Conservation (phyloP, 2,329 filamentous ascomycete genomes). For the Westerdykella ornata region DNA sequence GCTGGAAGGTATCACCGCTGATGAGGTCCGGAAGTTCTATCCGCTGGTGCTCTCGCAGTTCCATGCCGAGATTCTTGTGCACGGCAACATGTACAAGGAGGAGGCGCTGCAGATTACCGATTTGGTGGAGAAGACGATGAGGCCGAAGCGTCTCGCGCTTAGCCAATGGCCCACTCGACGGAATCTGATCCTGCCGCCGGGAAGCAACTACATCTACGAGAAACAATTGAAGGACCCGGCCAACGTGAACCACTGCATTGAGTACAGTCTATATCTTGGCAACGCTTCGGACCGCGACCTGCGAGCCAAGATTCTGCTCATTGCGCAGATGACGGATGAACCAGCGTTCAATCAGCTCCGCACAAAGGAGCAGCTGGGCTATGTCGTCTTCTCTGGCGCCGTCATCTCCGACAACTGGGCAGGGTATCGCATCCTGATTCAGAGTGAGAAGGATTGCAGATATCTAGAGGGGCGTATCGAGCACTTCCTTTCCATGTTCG, state of each 20-base stretch:
- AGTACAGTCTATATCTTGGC: constrained; percentile 43
- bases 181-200: constrained; percentile 68
- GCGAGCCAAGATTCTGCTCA: constrained; percentile 69
- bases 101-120: constrained; percentile 82
- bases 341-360: constrained; percentile 90
- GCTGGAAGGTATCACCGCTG: constrained; percentile 64
- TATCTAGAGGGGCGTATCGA: constrained; percentile 88
- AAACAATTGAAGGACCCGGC: constrained; percentile 75
- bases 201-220: constrained; percentile 77
- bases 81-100: constrained; percentile 91
- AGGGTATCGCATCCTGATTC: constrained; percentile 83
- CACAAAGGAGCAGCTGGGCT: constrained; percentile 95
- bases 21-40: constrained; percentile 70
- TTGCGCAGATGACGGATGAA: constrained; percentile 88
- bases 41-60: constrained; percentile 74
- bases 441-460: constrained; percentile 77
- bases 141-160: constrained; percentile 64
- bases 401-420: constrained; percentile 65
- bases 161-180: constrained; percentile 75
- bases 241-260: constrained; percentile 61
- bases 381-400: constrained; percentile 83
- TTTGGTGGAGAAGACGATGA: constrained; percentile 70
- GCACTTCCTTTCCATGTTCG: constrained; percentile 66
- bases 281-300: constrained; percentile 54
- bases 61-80: constrained; percentile 79